Conservation (phyloP, 1,284 basidiomycete genomes). For the Neonothopanus nambi region DNA sequence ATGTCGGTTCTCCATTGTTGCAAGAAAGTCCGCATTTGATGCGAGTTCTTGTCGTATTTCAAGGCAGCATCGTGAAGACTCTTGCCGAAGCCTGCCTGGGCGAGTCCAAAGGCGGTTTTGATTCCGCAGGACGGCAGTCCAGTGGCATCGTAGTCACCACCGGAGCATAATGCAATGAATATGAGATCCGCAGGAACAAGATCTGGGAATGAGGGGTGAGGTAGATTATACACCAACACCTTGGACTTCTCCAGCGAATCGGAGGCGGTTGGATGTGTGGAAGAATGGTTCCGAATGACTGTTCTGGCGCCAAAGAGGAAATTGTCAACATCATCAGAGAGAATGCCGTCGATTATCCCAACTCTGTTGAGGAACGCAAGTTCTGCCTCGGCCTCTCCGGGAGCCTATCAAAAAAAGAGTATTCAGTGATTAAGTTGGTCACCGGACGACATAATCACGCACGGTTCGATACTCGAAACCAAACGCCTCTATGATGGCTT, state of each 20-base stretch:
- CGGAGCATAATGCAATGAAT: constrained; percentile 50
- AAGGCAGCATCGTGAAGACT: constrained; percentile 63
- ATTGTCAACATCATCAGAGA: constrained; percentile 94
- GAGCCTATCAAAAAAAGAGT: constrained; percentile 56
- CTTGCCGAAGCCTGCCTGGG: constrained; percentile 72
- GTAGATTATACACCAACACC: constrained; percentile 19
- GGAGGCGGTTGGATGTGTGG: constrained; percentile 14
- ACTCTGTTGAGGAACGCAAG: constrained; percentile 83
- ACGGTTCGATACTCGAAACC: constrained; percentile 86
- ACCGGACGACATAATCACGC: constrained; percentile 26
- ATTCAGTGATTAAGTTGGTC: not conserved
- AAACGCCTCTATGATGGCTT: constrained; percentile 83
- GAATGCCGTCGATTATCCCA: constrained; percentile 84
- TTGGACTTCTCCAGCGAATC: constrained; percentile 41
- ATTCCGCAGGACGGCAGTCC: constrained; percentile 67
- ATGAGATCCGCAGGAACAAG: constrained; percentile 13
- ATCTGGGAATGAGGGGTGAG: constrained; percentile 10
- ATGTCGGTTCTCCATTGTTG: constrained; percentile 64
- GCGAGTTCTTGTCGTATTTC: constrained; percentile 33
- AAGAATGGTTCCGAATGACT: constrained; percentile 66
- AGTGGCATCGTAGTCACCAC: constrained; percentile 86
- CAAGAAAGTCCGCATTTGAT: constrained; percentile 43
- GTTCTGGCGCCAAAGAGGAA: constrained; percentile 86
- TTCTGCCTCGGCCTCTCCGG: constrained; percentile 96
- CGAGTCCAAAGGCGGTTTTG: constrained; percentile 65